Percentiles rank a stretch among this genome's conserved stretches.
Evolutionary conservation across 257 asterid species (phyloP).

Genomic region (Nicotiana sylvestris): DNA sequence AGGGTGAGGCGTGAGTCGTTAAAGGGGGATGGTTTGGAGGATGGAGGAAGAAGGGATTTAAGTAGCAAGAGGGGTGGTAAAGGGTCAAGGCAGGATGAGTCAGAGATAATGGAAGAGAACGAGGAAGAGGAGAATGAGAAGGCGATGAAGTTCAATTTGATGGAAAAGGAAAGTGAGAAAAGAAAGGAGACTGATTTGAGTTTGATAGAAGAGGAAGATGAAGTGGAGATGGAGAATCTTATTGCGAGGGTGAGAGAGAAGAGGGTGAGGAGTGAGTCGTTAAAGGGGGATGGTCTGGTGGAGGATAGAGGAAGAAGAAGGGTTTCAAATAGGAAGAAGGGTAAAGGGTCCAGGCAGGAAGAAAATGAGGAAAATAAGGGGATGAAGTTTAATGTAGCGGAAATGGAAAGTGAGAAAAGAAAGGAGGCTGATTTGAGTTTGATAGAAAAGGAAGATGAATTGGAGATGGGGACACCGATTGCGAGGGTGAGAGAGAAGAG

Average conservation of each 20-base stretch:
- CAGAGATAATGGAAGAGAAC: conserved; percentile 18
- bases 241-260: conserved; percentile 20
- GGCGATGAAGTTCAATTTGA: not conserved
- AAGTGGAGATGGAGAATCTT: not conserved
- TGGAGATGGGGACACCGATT: not conserved
- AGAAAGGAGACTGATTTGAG: not conserved
- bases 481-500: conserved; percentile 2
- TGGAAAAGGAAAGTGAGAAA: not conserved
- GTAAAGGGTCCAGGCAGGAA: not conserved
- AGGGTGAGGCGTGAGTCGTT: not conserved
- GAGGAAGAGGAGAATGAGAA: conserved; percentile 7
- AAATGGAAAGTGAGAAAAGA: conserved; percentile 15
- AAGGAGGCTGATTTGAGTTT: conserved; percentile 3
- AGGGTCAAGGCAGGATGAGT: not conserved
- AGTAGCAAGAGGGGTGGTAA: conserved; percentile 3
- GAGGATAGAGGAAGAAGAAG: not conserved
- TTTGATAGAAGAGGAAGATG: conserved; percentile 12
- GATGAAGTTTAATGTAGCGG: not conserved
- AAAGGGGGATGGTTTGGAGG: conserved; percentile 5
- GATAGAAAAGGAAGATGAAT: conserved; percentile 15
- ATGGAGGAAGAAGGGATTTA: conserved; percentile 8
- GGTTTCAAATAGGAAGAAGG: conserved; percentile 9
- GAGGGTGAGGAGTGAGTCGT: conserved; percentile 14
- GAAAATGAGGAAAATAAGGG: conserved; percentile 7
- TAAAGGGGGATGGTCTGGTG: conserved; percentile 13